These are phyloP conservation scores for Stagonosporopsis chrysanthemi DNA, from an alignment of 2,329 filamentous ascomycete species.

Conservation along the genomic window DNA sequence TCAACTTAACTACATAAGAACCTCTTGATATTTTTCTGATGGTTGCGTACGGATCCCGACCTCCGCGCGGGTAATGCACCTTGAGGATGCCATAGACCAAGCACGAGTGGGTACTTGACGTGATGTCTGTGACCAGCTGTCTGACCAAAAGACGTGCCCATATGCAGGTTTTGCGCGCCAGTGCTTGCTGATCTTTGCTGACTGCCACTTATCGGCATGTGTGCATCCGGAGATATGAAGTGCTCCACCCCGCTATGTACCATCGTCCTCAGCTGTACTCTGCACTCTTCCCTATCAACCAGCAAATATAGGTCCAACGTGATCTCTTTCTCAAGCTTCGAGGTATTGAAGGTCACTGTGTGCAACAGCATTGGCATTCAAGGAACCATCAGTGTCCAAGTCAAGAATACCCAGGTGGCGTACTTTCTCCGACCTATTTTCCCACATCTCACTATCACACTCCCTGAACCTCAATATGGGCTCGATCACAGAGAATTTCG, in stretches of 20 bases:
- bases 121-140: not conserved
- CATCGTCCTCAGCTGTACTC: not conserved
- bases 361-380: not conserved
- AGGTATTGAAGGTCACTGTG: not conserved
- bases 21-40: not conserved
- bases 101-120: not conserved
- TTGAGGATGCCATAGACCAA: not conserved
- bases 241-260: conserved; percentile 12
- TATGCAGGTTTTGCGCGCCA: not conserved
- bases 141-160: not conserved
- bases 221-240: conserved; percentile 6
- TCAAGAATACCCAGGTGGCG: not conserved
- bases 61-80: not conserved
- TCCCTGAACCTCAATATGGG: conserved; percentile 14
- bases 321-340: not conserved
- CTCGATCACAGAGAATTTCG: conserved; percentile 16
- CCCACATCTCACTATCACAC: not conserved
- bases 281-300: not conserved
- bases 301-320: not conserved
- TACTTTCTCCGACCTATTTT: not conserved
- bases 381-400: not conserved
- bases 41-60: not conserved
- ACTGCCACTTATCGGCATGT: conserved; percentile 4
- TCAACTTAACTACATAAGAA: not conserved
- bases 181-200: conserved; percentile 6